Conservation (phyloP, 106 monocot genomes). For the Dioscorea dumetorum region DNA sequence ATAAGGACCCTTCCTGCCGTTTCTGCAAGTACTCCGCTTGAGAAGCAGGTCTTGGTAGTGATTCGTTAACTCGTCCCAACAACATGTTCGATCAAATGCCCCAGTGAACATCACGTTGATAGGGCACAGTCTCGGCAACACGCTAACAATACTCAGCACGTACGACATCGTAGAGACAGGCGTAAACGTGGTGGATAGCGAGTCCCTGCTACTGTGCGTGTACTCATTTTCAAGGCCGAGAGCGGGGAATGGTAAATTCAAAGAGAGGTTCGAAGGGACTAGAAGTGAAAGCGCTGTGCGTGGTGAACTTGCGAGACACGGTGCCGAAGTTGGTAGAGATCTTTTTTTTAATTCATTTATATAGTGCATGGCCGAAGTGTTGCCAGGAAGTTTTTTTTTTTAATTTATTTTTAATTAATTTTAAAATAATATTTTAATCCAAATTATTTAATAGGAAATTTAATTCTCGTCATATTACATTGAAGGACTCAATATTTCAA, state of each 20-base stretch:
- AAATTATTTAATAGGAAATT: no score
- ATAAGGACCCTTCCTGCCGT: conserved; percentile 41
- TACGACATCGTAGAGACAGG: conserved; percentile 68
- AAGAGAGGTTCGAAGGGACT: conserved; percentile 48
- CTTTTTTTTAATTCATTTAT: conserved; percentile 32
- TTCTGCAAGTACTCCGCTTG: conserved; percentile 66
- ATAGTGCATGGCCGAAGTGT: conserved; percentile 16
- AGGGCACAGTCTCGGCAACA: conserved; percentile 89
- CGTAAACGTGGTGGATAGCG: background rate
- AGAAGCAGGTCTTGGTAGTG: conserved; percentile 69
- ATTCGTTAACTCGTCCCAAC: conserved; percentile 33
- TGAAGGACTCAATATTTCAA: no score
- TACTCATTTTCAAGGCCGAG: conserved; percentile 77
- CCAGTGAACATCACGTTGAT: conserved; percentile 55
- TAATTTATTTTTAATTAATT: no score
- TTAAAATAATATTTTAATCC: no score
- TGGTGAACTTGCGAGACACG: conserved; percentile 75
- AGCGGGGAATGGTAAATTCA: conserved; percentile 70
- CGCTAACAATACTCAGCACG: conserved; percentile 74
- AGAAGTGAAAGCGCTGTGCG: conserved; percentile 61
- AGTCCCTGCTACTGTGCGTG: conserved; percentile 24
- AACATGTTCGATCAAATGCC: conserved; percentile 37
- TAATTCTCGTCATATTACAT: no score
- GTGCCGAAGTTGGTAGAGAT: conserved; percentile 78
- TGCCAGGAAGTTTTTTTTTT: conserved; percentile 80